These are phyloP conservation scores for Hericium erinaceus DNA, from an alignment of 768 basidiomycete genomes.

Conservation along the genomic window DNA sequence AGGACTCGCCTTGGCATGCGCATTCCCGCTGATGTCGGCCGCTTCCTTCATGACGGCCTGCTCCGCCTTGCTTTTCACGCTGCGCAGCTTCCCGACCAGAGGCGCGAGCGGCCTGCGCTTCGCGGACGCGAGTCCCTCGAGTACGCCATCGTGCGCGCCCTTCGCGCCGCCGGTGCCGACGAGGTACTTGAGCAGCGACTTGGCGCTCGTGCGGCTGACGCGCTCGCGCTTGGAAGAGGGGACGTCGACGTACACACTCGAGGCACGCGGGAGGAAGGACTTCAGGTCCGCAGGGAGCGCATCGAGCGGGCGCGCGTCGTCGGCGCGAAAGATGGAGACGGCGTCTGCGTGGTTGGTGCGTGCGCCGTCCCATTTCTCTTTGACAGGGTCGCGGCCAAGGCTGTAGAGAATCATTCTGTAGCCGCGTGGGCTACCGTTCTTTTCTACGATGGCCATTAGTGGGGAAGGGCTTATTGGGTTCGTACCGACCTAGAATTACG, in stretches of 20 bases:
- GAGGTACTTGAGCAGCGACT: slow-evolving; percentile 15
- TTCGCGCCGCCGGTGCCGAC: slow-evolving; percentile 16
- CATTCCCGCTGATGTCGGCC: slow-evolving; percentile 79
- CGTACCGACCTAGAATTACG: slow-evolving; percentile 44
- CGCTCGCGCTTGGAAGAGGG: slow-evolving; percentile 9
- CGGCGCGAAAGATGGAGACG: slow-evolving; percentile 63
- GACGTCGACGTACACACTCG: slow-evolving; percentile 35
- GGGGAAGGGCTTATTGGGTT: background rate
- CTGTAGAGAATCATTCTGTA: slow-evolving; percentile 87
- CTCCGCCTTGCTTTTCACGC: slow-evolving; percentile 76
- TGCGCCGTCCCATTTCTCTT: slow-evolving; percentile 92
- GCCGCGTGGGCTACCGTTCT: slow-evolving; percentile 58
- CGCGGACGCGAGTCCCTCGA: slow-evolving; percentile 42
- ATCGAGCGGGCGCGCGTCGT: slow-evolving; percentile 55
- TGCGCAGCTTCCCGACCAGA: slow-evolving; percentile 61
- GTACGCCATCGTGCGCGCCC: slow-evolving; percentile 44
- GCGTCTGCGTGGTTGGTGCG: slow-evolving; percentile 64
- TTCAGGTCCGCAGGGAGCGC: slow-evolving; percentile 51
- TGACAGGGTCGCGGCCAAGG: slow-evolving; percentile 57
- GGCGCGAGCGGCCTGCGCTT: slow-evolving; percentile 47
- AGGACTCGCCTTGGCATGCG: slow-evolving; percentile 65
- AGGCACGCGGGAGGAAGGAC: slow-evolving; percentile 37
- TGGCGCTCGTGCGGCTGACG: background rate
- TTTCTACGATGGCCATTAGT: slow-evolving; percentile 37
- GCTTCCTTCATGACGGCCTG: slow-evolving; percentile 72